Base-by-base conservation (phyloP, 495 filamentous ascomycete genomes). In the Xylaria grammica region DNA sequence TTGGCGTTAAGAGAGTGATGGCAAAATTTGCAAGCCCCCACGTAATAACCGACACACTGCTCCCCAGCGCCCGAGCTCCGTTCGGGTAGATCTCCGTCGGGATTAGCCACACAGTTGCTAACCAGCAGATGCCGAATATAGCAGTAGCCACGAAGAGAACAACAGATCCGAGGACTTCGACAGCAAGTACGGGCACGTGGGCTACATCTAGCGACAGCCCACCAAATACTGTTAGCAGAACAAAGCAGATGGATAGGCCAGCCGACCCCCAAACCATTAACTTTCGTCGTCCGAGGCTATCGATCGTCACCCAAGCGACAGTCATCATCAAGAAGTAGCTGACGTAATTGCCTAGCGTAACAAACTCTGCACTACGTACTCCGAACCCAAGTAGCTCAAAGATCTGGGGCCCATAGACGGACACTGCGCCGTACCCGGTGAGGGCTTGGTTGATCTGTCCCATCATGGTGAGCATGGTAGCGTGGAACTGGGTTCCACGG, bases 71-170 rank as follows among this genome's bases (percentile, higher is more conserved):
- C 26, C 85, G 74, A 11, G 85, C 82, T 13, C 77, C 79, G 24
- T 76, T 82, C 10, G 85, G 81, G 65, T 79, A 86, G 62, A 87
- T 86, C 65, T 87, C 84, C 1, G 85, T 87, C 2, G 85, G 85
- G 54, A 87, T 85, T 15, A 86, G 71, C 85, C 84, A 87, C 45
- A 80, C 75, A 7, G 85, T 80, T 2, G 83, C 67, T 9, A 87
- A 71, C 85, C 84, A 87, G 38, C 81, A 84, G 48, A 86, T 81
- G 38, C 85, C 85, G 69, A 87, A 87, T 42, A 79, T 79, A 1
- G 81, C 81, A 6, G 85, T 87, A 8, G 83, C 81, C 17, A 82
- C 52, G 67, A 74, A 85, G 2, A 87, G 71, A 4, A 71, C 67
- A 0, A 84, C 53, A 24, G 74, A 79, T 1, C 84, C 84, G 0